These are phyloP conservation scores for Beauveria varroae DNA, from an alignment of 2,329 filamentous ascomycete genomes.

Conservation along the genomic window DNA sequence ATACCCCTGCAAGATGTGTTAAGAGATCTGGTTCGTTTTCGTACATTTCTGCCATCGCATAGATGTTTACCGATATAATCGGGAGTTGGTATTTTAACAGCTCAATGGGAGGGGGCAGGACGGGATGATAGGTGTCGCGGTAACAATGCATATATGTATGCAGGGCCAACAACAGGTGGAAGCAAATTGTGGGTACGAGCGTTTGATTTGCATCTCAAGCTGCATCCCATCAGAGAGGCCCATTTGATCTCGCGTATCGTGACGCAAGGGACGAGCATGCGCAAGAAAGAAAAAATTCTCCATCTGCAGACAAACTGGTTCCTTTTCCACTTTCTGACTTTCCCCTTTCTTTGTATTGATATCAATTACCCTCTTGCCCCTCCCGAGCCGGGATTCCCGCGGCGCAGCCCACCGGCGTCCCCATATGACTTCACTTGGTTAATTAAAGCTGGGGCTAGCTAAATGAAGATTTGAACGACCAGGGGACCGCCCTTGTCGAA, in stretches of 20 bases:
- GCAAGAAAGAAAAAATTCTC: background rate
- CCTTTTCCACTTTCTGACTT: background rate
- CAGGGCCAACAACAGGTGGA: background rate
- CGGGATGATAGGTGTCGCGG: too few species aligned
- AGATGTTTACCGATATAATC: too few species aligned
- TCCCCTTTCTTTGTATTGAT: background rate
- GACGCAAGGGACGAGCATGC: background rate
- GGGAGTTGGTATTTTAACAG: too few species aligned
- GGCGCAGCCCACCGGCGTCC: background rate
- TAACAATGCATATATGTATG: too few species aligned
- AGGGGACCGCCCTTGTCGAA: constrained; percentile 15
- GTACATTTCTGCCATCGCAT: too few species aligned
- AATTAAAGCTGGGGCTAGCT: constrained; percentile 10
- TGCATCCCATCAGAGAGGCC: background rate
- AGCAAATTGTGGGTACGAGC: background rate
- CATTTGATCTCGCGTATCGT: background rate
- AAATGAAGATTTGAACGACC: constrained; percentile 12
- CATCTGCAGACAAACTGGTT: background rate
- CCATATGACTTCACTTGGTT: constrained; percentile 10
- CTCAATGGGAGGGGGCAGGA: too few species aligned
- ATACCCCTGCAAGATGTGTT: too few species aligned
- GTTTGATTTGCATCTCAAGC: background rate
- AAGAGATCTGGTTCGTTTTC: too few species aligned
- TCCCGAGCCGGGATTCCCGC: background rate
- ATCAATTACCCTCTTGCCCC: background rate